A percentile compares a stretch with the other conserved stretches of the same genome.
These are phyloP conservation scores for Cardamine resedifolia DNA, from an alignment of 345 rosid genomes.

Conservation along the genomic window DNA sequence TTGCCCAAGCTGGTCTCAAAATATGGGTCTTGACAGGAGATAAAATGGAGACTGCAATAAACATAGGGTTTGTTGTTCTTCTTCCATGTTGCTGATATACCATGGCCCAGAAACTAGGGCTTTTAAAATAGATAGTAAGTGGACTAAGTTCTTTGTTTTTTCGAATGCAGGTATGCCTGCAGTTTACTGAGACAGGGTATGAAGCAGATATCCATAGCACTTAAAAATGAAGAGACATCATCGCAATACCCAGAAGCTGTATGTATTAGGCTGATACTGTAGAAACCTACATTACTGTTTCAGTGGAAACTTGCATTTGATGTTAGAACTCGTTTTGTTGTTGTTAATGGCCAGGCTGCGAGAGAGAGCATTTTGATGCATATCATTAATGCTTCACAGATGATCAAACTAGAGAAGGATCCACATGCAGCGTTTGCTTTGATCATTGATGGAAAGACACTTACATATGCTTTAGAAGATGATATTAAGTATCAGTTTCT, in stretches of 20 bases:
- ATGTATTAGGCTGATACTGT: slow-evolving; percentile 27
- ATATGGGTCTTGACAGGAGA: slow-evolving; percentile 90
- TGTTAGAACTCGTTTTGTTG: slow-evolving; percentile 14
- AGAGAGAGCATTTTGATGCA: slow-evolving; percentile 54
- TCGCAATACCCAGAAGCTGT: slow-evolving; percentile 32
- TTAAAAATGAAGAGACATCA: slow-evolving; percentile 25
- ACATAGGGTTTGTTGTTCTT: slow-evolving; percentile 53
- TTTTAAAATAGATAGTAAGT: slow-evolving; percentile 1
- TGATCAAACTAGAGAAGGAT: slow-evolving; percentile 45
- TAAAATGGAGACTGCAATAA: slow-evolving; percentile 82
- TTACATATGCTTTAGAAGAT: slow-evolving; percentile 50
- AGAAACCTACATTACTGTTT: slow-evolving; percentile 16
- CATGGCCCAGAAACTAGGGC: not conserved
- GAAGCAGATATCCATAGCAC: slow-evolving; percentile 49
- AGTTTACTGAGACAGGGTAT: slow-evolving; percentile 76
- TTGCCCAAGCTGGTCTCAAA: slow-evolving; percentile 78
- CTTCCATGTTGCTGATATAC: slow-evolving; percentile 8
- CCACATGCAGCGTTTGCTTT: slow-evolving; percentile 61
- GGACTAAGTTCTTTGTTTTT: slow-evolving; percentile 25
- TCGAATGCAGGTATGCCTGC: slow-evolving; percentile 64
- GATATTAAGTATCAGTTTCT: slow-evolving; percentile 62
- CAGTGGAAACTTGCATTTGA: slow-evolving; percentile 8
- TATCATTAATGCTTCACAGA: slow-evolving; percentile 46
- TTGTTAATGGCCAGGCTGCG: slow-evolving; percentile 45
- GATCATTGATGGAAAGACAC: slow-evolving; percentile 69